Conservation (phyloP, 1,139 yeast species). For the Lodderomyces margitis region DNA sequence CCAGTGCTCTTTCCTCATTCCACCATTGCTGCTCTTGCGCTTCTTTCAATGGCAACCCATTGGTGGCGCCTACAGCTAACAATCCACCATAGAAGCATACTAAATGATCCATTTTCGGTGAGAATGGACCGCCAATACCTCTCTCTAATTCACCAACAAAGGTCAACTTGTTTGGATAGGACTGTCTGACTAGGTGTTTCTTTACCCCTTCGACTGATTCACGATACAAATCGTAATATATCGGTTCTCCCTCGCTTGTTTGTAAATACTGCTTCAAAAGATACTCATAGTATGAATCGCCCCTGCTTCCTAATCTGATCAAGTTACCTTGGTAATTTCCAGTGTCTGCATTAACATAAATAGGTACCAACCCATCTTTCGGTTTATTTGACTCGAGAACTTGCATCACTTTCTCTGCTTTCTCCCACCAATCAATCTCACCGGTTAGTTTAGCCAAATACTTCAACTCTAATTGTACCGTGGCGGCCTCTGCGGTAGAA, state of each 20-base stretch:
- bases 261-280: constrained; percentile 82
- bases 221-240: constrained; percentile 74
- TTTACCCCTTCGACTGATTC: constrained; percentile 72
- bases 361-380: constrained; percentile 79
- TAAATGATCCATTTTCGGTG: constrained; percentile 89
- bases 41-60: constrained; percentile 57
- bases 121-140: constrained; percentile 60
- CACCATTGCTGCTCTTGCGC: constrained; percentile 34
- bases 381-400: constrained; percentile 57
- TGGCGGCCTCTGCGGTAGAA: constrained; percentile 88
- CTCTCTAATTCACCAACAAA: constrained; percentile 76
- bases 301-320: constrained; percentile 85
- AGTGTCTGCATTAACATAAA: constrained; percentile 70
- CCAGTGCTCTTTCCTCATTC: constrained; percentile 41
- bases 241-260: constrained; percentile 58
- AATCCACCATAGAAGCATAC: constrained; percentile 93
- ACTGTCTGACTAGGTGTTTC: constrained; percentile 57
- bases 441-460: constrained; percentile 81
- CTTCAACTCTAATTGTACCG: constrained; percentile 86
- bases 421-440: constrained; percentile 73
- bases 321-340: constrained; percentile 65
- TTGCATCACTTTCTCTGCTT: constrained; percentile 70
- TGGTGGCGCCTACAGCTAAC: constrained; percentile 83
- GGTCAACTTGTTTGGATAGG: constrained; percentile 62
- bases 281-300: constrained; percentile 92